A percentile compares a stretch with the other conserved stretches of the same genome.
Conservation (phyloP, 2,329 filamentous ascomycete genomes). For the Diaporthe citrichinensis region DNA sequence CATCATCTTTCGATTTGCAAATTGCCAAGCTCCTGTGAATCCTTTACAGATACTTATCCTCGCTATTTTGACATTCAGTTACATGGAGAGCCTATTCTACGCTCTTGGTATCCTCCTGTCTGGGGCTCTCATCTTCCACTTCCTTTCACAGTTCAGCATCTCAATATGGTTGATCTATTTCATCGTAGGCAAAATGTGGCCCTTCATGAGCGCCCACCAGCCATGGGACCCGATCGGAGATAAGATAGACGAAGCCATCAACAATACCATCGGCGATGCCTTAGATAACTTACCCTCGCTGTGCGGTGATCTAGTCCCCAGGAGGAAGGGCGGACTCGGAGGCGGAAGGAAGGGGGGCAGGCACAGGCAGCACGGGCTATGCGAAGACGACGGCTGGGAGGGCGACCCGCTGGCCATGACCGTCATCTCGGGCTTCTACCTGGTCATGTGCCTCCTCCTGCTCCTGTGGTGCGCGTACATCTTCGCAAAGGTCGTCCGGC, state of each 20-base stretch:
- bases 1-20: background rate
- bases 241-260: background rate
- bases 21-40: background rate
- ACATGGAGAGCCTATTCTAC: conserved; percentile 7
- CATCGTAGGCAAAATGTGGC: background rate
- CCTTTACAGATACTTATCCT: too few species aligned
- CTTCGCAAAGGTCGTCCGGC: background rate
- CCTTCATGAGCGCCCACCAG: background rate
- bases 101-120: background rate
- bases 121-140: background rate
- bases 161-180: conserved; percentile 16
- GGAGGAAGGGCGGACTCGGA: background rate
- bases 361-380: background rate
- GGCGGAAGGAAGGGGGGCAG: background rate
- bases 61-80: too few species aligned
- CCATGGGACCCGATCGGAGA: background rate
- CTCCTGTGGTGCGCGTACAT: background rate
- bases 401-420: background rate
- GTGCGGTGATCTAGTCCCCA: background rate
- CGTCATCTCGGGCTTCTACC: background rate
- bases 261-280: background rate
- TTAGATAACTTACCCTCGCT: background rate
- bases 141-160: background rate
- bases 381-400: background rate
- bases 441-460: background rate